Evolutionary conservation across 1,284 basidiomycete species (phyloP), one percentile per base, ranked within the genome.

Genomic region (Amylostereum areolatum): DNA sequence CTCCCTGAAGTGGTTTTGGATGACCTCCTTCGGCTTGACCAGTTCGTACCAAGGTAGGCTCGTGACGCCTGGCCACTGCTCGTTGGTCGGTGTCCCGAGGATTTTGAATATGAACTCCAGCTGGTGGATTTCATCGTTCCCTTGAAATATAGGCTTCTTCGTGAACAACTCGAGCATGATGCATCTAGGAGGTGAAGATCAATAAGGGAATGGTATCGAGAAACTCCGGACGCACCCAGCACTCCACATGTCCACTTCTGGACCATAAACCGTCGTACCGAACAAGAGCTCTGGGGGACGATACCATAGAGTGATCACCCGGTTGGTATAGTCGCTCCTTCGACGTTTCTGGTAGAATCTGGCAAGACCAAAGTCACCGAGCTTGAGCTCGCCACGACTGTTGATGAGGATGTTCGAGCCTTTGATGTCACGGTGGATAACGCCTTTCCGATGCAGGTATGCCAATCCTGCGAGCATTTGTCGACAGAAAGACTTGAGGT

Each of bases 181-280:
- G 66, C 96, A 99, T 28, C 93, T 96, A 55, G 3, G 57, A 51
- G 41, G 25, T 47, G 31, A 48, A 49, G 39, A 48, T 46, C 3
- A 51, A 29, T 37, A 32, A 27, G 45, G 4, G 39, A 28, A 47
- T 10, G 36, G 37, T 30, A 49, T 54, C 33, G 31, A 24, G 9
- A 47, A 32, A 48, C 56, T 18, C 18, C 5, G 2, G 18, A 71
- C 80, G 59, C 67, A 95, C 92, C 97, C 97, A 9, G 96, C 97
- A 63, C 94, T 97, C 97, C 97, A 99, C 85, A 97, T 97, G 63
- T 99, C 97, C n/a, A 99, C 96, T 62, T 97, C 97, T 2, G 92
- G 86, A 1, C 95, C 96, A 68, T 99, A 99, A 24, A 93, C 83
- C 2, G 97, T 99, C 43, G 94, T 93, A 12, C 97, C 97, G 57